Evolutionary conservation across 208 protist species (phyloP).

Genomic region (Acanthamoeba sp.): DNA sequence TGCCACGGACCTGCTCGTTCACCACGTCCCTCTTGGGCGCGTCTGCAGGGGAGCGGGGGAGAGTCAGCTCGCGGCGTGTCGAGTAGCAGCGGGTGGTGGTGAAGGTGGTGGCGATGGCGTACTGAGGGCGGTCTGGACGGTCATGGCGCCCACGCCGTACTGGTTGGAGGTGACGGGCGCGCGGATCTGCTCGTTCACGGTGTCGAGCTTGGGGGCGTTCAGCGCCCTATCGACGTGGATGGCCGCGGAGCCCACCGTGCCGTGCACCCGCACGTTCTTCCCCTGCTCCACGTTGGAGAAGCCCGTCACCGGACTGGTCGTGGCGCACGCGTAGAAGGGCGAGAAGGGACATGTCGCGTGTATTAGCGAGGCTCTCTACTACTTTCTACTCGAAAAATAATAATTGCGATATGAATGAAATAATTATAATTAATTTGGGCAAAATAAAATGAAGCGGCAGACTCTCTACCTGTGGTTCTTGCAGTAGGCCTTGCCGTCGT

Average conservation of each 20-base stretch:
- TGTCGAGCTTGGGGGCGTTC: slow-evolving; percentile 22
- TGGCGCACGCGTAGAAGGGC: too few species aligned
- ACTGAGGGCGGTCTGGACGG: slow-evolving; percentile 7
- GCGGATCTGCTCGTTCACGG: slow-evolving; percentile 44
- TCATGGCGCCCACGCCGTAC: slow-evolving; percentile 9
- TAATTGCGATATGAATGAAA: too few species aligned
- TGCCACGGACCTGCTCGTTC: not conserved
- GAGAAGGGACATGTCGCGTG: not conserved
- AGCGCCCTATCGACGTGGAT: slow-evolving; percentile 7
- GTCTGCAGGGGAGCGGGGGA: not conserved
- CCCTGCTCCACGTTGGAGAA: slow-evolving; percentile 17
- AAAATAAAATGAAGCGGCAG: too few species aligned
- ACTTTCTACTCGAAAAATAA: too few species aligned
- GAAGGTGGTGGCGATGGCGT: not conserved
- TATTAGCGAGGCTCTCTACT: too few species aligned
- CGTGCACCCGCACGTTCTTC: slow-evolving; percentile 32
- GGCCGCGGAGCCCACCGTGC: not conserved
- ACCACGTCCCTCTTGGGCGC: slow-evolving; percentile 3
- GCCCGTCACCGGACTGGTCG: not conserved
- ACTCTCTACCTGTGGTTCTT: slow-evolving; percentile 57
- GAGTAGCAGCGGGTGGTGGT: not conserved
- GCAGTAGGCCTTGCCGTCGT: slow-evolving; percentile 55
- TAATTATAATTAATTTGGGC: too few species aligned
- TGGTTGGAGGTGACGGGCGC: not conserved
- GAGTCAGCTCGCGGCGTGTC: not conserved